Evolutionary conservation across 2,329 filamentous ascomycete genomes (phyloP).

Genomic region (Beauveria bassiana): DNA sequence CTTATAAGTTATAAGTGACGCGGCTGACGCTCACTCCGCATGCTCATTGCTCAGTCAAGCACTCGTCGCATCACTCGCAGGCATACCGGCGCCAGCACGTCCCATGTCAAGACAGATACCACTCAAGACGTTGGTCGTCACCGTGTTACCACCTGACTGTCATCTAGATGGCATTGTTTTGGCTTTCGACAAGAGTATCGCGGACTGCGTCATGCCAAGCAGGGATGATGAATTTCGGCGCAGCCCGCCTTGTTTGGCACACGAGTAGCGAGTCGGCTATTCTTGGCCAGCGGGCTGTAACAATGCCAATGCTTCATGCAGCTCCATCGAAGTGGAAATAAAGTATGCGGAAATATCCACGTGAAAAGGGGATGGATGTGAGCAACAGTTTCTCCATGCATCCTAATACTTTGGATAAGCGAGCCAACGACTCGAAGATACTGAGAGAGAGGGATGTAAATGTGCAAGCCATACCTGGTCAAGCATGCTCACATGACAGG

Average conservation of each 20-base stretch:
- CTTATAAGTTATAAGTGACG: too few relatives aligned
- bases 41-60: neutral
- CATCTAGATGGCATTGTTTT: neutral
- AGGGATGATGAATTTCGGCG: neutral
- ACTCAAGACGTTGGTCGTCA: neutral
- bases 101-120: too few relatives aligned
- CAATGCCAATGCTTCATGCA: neutral
- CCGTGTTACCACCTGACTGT: neutral
- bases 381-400: neutral
- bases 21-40: neutral
- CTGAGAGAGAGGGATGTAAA: neutral
- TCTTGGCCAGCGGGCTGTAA: neutral
- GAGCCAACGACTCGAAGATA: neutral
- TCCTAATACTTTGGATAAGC: neutral
- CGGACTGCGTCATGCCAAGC: neutral
- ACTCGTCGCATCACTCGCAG: neutral
- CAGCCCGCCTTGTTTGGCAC: neutral
- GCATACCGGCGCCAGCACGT: neutral
- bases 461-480: neutral
- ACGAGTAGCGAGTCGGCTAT: neutral
- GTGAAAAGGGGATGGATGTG: neutral
- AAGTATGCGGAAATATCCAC: neutral
- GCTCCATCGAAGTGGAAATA: neutral
- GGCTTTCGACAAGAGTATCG: neutral
- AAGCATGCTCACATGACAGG: neutral